Conservation (phyloP, 345 rosid genomes). For the Cardamine chenopodiifolia region DNA sequence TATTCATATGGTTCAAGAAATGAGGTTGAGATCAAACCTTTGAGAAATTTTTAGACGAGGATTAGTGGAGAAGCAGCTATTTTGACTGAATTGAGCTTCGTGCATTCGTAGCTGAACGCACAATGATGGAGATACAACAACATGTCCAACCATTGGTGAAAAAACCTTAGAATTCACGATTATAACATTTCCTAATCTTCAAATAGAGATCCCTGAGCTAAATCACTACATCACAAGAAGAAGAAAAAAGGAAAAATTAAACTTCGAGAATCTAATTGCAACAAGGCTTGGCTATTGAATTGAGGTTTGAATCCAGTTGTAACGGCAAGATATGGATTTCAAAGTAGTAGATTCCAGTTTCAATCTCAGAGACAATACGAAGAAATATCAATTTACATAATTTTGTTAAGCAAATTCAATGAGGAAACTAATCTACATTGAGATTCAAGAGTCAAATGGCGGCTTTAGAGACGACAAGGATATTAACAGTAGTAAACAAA, state of each 20-base stretch:
- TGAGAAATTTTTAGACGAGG: slow-evolving; percentile 37
- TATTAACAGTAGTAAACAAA: neutral
- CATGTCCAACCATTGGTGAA: slow-evolving; percentile 57
- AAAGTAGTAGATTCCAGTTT: neutral
- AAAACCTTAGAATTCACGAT: slow-evolving; percentile 13
- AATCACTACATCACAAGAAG: slow-evolving; percentile 10
- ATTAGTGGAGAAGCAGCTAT: slow-evolving; percentile 23
- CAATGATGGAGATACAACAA: slow-evolving; percentile 45
- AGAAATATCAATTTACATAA: too few species aligned
- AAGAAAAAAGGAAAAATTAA: neutral
- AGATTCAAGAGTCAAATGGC: slow-evolving; percentile 10
- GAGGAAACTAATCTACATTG: neutral
- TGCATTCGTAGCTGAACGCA: slow-evolving; percentile 53
- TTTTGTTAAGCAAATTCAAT: too few species aligned
- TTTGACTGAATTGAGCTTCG: slow-evolving; percentile 33
- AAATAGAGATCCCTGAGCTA: neutral
- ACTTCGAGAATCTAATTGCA: slow-evolving; percentile 12
- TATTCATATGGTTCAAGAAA: neutral
- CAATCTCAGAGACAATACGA: neutral
- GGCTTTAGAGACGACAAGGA: slow-evolving; percentile 6
- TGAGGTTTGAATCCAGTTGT: neutral
- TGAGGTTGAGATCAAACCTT: slow-evolving; percentile 37
- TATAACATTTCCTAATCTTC: slow-evolving; percentile 41
- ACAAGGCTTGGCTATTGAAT: neutral
- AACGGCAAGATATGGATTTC: neutral